phyloP scores from a whole-genome alignment of 768 basidiomycete species.

The Ephemerocybe angulata region DNA sequence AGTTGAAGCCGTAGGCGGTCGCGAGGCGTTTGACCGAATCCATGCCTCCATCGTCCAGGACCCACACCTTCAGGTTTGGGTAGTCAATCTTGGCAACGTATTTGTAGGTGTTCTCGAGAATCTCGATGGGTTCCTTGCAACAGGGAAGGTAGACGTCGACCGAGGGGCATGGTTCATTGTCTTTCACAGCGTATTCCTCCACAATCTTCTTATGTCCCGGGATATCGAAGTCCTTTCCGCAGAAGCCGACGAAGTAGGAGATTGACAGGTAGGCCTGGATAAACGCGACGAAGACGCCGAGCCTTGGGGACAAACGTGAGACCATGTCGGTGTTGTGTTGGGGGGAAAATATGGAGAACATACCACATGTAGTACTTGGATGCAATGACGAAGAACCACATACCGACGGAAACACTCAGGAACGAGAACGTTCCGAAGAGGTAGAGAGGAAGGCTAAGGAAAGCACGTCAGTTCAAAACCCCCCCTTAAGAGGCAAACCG shows the following conservation, averaged over 20 bases:
- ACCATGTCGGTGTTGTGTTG: too few relatives aligned
- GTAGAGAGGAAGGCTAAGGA: conserved; percentile 19
- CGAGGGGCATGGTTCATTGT: conserved; percentile 18
- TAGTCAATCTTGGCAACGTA: conserved; percentile 25
- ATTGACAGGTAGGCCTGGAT: conserved; percentile 23
- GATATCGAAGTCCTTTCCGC: conserved; percentile 23
- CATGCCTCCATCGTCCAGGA: conserved; percentile 26
- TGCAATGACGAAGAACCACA: conserved; percentile 27
- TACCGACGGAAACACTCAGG: conserved; percentile 22
- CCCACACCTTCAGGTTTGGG: conserved; percentile 23
- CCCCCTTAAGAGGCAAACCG: not conserved
- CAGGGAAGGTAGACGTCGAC: conserved; percentile 28
- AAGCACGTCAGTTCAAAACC: not conserved
- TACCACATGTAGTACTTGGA: conserved; percentile 23
- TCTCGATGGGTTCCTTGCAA: conserved; percentile 25
- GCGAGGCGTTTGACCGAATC: conserved; percentile 22
- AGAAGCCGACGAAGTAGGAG: conserved; percentile 22
- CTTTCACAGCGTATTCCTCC: conserved; percentile 14
- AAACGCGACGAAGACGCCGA: conserved; percentile 21
- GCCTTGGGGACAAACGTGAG: too few relatives aligned
- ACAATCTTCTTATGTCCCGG: conserved; percentile 18
- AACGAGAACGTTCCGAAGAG: conserved; percentile 24
- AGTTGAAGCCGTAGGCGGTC: conserved; percentile 21
- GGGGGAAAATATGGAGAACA: too few relatives aligned
- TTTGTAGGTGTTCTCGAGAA: conserved; percentile 29